Percentiles rank a stretch among this genome's conserved stretches.
Evolutionary conservation across 2,329 filamentous ascomycete genomes (phyloP).

Genomic region (Microdochium bolleyi): DNA sequence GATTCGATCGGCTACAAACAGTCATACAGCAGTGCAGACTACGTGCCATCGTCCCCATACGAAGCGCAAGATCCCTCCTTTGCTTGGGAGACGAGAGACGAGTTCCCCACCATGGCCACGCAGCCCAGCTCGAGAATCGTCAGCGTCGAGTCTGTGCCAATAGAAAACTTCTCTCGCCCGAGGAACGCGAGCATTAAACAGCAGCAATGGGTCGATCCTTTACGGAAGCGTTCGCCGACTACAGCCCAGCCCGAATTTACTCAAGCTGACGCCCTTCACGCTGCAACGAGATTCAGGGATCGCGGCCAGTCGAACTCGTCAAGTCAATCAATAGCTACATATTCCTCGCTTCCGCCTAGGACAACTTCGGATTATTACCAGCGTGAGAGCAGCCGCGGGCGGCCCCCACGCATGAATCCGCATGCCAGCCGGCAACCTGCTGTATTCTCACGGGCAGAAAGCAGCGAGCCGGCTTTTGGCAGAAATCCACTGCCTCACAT

Average conservation of each 20-base stretch:
- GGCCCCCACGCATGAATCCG: slow-evolving; percentile 14
- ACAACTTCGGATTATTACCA: slow-evolving; percentile 29
- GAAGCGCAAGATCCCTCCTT: neutral
- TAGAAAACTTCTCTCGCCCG: slow-evolving; percentile 54
- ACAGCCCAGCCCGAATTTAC: slow-evolving; percentile 14
- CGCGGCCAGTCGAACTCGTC: slow-evolving; percentile 40
- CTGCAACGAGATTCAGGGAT: slow-evolving; percentile 30
- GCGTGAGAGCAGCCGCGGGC: slow-evolving; percentile 14
- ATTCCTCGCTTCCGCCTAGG: slow-evolving; percentile 31
- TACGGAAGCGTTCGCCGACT: slow-evolving; percentile 12
- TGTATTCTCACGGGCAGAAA: slow-evolving; percentile 25
- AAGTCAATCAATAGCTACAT: slow-evolving; percentile 35
- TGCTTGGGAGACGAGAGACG: neutral
- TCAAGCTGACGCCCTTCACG: slow-evolving; percentile 9
- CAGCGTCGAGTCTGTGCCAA: slow-evolving; percentile 23
- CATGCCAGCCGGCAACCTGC: slow-evolving; percentile 17
- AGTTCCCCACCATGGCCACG: neutral
- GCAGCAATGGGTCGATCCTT: neutral
- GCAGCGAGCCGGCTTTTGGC: slow-evolving; percentile 24
- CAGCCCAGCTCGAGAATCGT: slow-evolving; percentile 15
- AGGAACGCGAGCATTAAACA: slow-evolving; percentile 39
- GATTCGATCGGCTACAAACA: neutral
- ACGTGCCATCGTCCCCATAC: neutral
- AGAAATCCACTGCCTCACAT: slow-evolving; percentile 29
- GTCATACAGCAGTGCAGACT: neutral